Percentiles rank a stretch among this genome's conserved stretches.
Evolutionary conservation across 805 yeast species (phyloP).

Genomic region (Yarrowia alimentaria): DNA sequence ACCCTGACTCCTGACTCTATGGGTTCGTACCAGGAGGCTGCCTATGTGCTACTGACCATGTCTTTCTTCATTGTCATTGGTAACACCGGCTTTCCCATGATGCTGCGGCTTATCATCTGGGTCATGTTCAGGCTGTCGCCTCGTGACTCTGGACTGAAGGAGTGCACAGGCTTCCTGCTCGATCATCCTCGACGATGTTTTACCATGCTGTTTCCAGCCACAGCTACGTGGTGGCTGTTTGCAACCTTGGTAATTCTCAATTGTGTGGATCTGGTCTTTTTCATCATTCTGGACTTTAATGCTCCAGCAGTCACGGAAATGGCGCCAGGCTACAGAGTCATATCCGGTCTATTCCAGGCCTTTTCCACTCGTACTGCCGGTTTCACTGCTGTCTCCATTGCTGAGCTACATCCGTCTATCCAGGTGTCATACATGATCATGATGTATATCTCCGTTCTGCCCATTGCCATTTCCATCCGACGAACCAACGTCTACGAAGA

Average conservation of each 20-base stretch:
- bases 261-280: slow-evolving; percentile 73
- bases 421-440: slow-evolving; percentile 91
- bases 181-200: slow-evolving; percentile 98
- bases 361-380: slow-evolving; percentile 95
- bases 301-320: slow-evolving; percentile 51
- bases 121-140: slow-evolving; percentile 62
- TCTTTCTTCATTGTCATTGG: slow-evolving; percentile 82
- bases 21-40: slow-evolving; percentile 59
- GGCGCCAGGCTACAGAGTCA: slow-evolving; percentile 63
- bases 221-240: slow-evolving; percentile 94
- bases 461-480: slow-evolving; percentile 93
- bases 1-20: slow-evolving; percentile 82
- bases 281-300: slow-evolving; percentile 71
- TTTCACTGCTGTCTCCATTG: slow-evolving; percentile 66
- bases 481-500: slow-evolving; percentile 98
- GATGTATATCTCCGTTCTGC: slow-evolving; percentile 98
- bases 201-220: slow-evolving; percentile 84
- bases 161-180: slow-evolving; percentile 77
- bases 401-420: slow-evolving; percentile 79
- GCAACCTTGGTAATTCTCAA: slow-evolving; percentile 71
- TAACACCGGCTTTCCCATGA: slow-evolving; percentile 89
- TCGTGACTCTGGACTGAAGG: slow-evolving; percentile 49
- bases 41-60: slow-evolving; percentile 61
- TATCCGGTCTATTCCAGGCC: slow-evolving; percentile 88
- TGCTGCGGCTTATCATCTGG: slow-evolving; percentile 83